A percentile compares a stretch with the other conserved stretches of the same genome.
phyloP scores from a whole-genome alignment of 2,329 filamentous ascomycete species.

The Sordariomycetes sp. region DNA sequence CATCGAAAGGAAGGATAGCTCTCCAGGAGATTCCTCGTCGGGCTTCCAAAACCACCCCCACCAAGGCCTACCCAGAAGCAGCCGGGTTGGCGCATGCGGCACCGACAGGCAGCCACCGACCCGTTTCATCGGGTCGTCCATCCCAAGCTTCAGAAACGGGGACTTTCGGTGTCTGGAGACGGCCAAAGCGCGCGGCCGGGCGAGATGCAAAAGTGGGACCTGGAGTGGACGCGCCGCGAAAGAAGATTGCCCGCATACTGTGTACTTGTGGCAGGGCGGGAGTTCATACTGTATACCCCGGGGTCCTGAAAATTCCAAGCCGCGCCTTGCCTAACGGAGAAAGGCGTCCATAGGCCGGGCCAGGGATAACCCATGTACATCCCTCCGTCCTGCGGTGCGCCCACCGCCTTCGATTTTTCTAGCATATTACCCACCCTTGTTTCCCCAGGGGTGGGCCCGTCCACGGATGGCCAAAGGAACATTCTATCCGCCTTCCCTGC shows the following conservation, averaged over 20 bases:
- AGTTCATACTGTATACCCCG: neutral
- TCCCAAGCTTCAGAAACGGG: neutral
- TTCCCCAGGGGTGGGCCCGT: neutral
- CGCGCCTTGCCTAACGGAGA: neutral
- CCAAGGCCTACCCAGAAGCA: neutral
- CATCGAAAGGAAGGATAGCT: no score
- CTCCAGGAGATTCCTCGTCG: no score
- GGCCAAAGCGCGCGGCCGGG: neutral
- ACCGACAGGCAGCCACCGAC: neutral
- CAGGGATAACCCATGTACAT: neutral
- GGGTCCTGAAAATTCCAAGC: neutral
- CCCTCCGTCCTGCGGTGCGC: neutral
- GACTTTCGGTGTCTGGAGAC: neutral
- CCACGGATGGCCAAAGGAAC: slow-evolving; percentile 4
- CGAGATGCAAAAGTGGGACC: neutral
- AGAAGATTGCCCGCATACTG: neutral
- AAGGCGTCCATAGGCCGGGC: neutral
- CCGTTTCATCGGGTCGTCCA: neutral
- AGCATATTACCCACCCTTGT: neutral
- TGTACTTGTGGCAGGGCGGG: neutral
- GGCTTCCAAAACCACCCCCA: no score
- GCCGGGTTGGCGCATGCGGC: neutral
- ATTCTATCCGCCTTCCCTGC: slow-evolving; percentile 8
- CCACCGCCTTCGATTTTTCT: neutral
- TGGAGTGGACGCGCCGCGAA: neutral